These are phyloP conservation scores for Jimgerdemannia lactiflua DNA, from an alignment of 192 early-diverging fungal genomes.

Conservation along the genomic window DNA sequence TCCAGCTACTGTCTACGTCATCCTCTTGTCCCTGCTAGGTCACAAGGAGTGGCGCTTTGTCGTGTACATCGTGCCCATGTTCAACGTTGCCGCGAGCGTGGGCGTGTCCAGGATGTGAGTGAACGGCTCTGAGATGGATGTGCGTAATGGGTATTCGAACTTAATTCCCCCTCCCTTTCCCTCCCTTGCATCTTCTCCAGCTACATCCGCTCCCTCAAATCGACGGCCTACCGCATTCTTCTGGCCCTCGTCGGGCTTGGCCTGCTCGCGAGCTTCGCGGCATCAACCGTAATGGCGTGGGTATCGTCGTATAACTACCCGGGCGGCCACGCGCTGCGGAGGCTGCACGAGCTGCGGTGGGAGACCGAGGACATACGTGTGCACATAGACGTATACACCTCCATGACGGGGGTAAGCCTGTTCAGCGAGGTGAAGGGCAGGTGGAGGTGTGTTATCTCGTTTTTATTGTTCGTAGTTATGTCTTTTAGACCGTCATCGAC, in stretches of 20 bases:
- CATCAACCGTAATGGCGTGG: slow-evolving; percentile 36
- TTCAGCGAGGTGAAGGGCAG: slow-evolving; percentile 52
- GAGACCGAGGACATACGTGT: slow-evolving; percentile 14
- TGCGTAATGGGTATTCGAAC: not conserved
- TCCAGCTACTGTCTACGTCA: slow-evolving; percentile 55
- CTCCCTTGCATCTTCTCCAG: not conserved
- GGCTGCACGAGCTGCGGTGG: slow-evolving; percentile 48
- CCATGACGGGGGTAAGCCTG: slow-evolving; percentile 81
- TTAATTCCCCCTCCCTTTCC: not conserved
- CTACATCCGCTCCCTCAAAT: slow-evolving; percentile 8
- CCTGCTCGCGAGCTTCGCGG: slow-evolving; percentile 22
- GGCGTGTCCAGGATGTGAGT: slow-evolving; percentile 42
- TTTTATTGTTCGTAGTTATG: no score
- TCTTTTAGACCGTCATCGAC: no score
- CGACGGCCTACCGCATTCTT: slow-evolving; percentile 28
- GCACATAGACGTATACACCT: slow-evolving; percentile 74
- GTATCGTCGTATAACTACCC: slow-evolving; percentile 86
- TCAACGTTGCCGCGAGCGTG: slow-evolving; percentile 69
- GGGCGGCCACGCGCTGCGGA: slow-evolving; percentile 77
- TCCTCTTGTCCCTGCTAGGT: slow-evolving; percentile 67
- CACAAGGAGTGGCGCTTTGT: slow-evolving; percentile 99
- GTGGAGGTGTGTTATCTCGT: not conserved
- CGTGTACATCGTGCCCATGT: slow-evolving; percentile 77
- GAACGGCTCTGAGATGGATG: not conserved
- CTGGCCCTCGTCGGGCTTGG: slow-evolving; percentile 13